phyloP scores from a whole-genome alignment of 78 protist species.

The Dictyostelium brefeldianum region DNA sequence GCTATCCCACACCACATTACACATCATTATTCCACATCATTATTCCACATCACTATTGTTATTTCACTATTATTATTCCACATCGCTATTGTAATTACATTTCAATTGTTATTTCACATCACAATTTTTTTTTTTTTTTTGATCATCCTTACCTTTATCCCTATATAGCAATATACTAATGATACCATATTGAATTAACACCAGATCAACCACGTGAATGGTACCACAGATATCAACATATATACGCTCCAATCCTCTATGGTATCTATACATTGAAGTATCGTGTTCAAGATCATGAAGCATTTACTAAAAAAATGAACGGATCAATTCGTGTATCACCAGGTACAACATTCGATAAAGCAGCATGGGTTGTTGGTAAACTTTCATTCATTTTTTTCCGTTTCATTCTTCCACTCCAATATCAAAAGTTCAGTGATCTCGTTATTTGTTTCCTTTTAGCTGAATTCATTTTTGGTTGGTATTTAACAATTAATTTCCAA shows the following conservation, averaged over 20 bases:
- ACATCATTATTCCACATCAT: no score
- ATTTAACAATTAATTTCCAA: conserved; percentile 75
- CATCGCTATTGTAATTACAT: no score
- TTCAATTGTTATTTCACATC: no score
- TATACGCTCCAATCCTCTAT: conserved; percentile 82
- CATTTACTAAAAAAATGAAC: conserved; percentile 4
- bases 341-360: conserved; percentile 19
- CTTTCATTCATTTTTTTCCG: conserved; percentile 49
- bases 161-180: no score
- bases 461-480: conserved; percentile 51
- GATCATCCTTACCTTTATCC: no score
- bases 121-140: no score
- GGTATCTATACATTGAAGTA: conserved; percentile 55
- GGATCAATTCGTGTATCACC: conserved; percentile 45
- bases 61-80: no score
- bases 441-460: conserved; percentile 28
- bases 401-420: conserved; percentile 54
- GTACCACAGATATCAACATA: conserved; percentile 79
- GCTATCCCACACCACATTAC: no score
- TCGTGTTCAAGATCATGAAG: conserved; percentile 54
- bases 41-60: no score
- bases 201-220: not conserved
- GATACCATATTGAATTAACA: no score
- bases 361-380: conserved; percentile 29
- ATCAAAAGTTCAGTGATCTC: not conserved